phyloP scores from a whole-genome alignment of 192 early-diverging fungal genomes.

The Rhizophagus sp. region DNA sequence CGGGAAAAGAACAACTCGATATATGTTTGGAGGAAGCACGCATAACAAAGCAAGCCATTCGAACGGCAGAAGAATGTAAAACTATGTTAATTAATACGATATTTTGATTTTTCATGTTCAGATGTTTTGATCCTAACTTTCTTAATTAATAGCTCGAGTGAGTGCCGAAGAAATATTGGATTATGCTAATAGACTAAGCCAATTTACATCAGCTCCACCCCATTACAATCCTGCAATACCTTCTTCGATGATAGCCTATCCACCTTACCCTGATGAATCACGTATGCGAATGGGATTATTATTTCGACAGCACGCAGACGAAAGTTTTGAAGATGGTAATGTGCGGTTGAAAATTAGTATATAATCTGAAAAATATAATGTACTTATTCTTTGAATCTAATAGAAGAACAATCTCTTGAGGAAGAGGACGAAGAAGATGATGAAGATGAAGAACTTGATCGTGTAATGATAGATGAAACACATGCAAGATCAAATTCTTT shows the following conservation, averaged over 20 bases:
- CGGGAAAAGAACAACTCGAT: slow-evolving; percentile 35
- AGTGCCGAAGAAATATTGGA: slow-evolving; percentile 43
- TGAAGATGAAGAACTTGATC: slow-evolving; percentile 17
- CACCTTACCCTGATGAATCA: slow-evolving; percentile 49
- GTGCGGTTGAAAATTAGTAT: slow-evolving; percentile 11
- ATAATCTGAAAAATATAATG: slow-evolving; percentile 32
- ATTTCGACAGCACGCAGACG: slow-evolving; percentile 40
- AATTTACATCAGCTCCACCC: slow-evolving; percentile 48
- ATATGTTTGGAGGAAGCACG: slow-evolving; percentile 32
- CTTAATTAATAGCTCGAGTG: slow-evolving; percentile 17
- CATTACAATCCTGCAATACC: slow-evolving; percentile 38
- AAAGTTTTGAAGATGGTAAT: slow-evolving; percentile 28
- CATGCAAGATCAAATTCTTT: slow-evolving; percentile 19
- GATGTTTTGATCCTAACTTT: background rate
- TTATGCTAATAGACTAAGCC: slow-evolving; percentile 47
- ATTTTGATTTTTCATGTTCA: background rate
- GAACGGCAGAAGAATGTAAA: slow-evolving; percentile 36
- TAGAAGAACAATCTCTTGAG: slow-evolving; percentile 33
- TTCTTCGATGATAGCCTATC: slow-evolving; percentile 27
- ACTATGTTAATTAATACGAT: background rate
- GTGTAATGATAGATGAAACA: background rate
- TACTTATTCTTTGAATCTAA: background rate
- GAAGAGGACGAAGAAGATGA: slow-evolving; percentile 33
- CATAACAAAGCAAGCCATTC: slow-evolving; percentile 28
- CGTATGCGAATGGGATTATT: slow-evolving; percentile 42